phyloP scores from a whole-genome alignment of 2,329 filamentous ascomycete genomes.

The Cladosporium velox region DNA sequence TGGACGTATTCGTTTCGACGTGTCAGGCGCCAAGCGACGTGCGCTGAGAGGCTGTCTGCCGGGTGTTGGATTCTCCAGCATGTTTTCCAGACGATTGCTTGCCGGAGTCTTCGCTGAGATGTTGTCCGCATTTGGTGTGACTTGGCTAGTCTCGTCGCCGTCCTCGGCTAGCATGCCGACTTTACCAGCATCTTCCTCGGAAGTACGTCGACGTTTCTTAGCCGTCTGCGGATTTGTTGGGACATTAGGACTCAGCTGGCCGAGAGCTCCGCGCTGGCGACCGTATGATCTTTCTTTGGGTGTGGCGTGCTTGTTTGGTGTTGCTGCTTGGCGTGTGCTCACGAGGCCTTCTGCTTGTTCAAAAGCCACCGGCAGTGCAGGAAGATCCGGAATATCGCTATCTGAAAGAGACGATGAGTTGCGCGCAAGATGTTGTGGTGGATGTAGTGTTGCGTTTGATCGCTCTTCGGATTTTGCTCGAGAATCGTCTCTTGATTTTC shows the following conservation, averaged over 20 bases:
- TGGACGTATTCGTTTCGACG: not conserved
- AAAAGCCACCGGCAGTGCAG: not conserved
- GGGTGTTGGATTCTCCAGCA: slow-evolving; percentile 30
- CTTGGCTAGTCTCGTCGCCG: slow-evolving; percentile 30
- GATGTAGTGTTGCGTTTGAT: not conserved
- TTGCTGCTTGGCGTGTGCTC: not conserved
- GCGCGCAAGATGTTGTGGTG: not conserved
- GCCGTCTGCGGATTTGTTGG: slow-evolving; percentile 21
- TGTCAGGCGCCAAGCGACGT: slow-evolving; percentile 9
- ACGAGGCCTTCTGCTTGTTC: not conserved
- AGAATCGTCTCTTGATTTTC: not conserved
- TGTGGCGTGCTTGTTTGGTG: not conserved
- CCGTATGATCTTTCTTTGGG: not conserved
- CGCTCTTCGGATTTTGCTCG: slow-evolving; percentile 16
- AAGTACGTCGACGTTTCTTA: slow-evolving; percentile 15
- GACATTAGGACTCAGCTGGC: slow-evolving; percentile 28
- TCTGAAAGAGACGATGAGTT: slow-evolving; percentile 20
- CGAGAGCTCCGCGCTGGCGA: slow-evolving; percentile 23
- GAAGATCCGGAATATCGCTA: slow-evolving; percentile 14
- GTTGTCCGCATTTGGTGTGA: slow-evolving; percentile 9
- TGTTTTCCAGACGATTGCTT: slow-evolving; percentile 26
- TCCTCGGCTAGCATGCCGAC: slow-evolving; percentile 34
- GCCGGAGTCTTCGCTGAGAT: not conserved
- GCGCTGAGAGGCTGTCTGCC: slow-evolving; percentile 10
- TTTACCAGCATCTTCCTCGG: slow-evolving; percentile 25